Conservation (phyloP, 2,329 filamentous ascomycete genomes). For the Talaromyces sp. region DNA sequence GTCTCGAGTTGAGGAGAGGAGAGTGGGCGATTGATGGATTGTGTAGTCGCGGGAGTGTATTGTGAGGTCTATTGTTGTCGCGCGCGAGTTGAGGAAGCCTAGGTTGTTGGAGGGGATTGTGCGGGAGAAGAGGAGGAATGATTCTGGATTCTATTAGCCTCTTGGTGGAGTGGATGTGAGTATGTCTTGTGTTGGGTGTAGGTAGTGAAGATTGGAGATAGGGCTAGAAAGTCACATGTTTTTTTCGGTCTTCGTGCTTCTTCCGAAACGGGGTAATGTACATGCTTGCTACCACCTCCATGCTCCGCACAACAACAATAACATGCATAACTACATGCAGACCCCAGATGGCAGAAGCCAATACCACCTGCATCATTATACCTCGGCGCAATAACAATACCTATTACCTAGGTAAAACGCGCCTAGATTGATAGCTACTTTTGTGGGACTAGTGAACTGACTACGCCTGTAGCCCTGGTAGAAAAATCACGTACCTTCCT, state of each 20-base stretch:
- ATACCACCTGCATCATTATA: not conserved
- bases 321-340: not conserved
- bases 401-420: not conserved
- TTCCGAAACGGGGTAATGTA: slow-evolving; percentile 4
- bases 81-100: slow-evolving; percentile 76
- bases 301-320: not conserved
- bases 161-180: too few species aligned
- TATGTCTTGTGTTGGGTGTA: not conserved
- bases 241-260: not conserved
- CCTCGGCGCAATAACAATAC: not conserved
- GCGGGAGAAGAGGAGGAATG: slow-evolving; percentile 80
- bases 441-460: too few species aligned
- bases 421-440: not conserved
- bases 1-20: slow-evolving; percentile 72
- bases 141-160: slow-evolving; percentile 57
- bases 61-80: slow-evolving; percentile 61
- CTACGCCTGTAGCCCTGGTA: not conserved
- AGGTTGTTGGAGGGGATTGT: slow-evolving; percentile 71
- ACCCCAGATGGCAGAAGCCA: not conserved
- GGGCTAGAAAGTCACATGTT: slow-evolving; percentile 15
- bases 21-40: slow-evolving; percentile 77
- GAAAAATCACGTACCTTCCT: slow-evolving; percentile 53
- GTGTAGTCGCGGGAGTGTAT: slow-evolving; percentile 68
- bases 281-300: not conserved
- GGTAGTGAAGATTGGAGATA: not conserved